Evolutionary conservation across 345 rosid genomes (phyloP).

Genomic region (Citrus mangshanensis): DNA sequence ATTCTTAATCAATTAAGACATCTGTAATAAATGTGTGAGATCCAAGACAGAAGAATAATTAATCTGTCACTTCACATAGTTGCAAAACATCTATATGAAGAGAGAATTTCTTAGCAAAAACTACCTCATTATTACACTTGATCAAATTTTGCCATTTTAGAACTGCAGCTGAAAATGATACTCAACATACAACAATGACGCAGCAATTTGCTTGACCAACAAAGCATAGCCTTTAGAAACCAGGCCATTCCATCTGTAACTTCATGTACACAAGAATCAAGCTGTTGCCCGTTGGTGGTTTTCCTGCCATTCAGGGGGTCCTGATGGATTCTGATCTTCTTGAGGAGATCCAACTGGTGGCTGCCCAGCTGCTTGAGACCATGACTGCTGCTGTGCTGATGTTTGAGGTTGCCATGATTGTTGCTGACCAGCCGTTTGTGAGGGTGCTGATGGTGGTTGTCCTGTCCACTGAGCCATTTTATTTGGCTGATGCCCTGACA

Average conservation of each 20-base stretch:
- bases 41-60: neutral
- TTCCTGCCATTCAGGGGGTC: slow-evolving; percentile 16
- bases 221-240: neutral
- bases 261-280: slow-evolving; percentile 7
- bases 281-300: slow-evolving; percentile 19
- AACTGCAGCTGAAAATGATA: neutral
- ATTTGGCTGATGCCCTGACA: neutral
- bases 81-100: neutral
- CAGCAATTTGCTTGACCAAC: neutral
- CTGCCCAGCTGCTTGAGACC: slow-evolving; percentile 6
- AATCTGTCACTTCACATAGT: neutral
- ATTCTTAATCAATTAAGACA: neutral
- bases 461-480: slow-evolving; percentile 16
- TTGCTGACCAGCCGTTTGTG: slow-evolving; percentile 26
- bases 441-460: slow-evolving; percentile 23
- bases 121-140: neutral
- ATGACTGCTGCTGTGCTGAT: slow-evolving; percentile 22
- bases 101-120: slow-evolving; percentile 2
- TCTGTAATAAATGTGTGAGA: neutral
- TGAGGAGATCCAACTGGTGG: slow-evolving; percentile 17
- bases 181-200: neutral
- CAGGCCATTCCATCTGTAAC: neutral
- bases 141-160: neutral
- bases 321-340: slow-evolving; percentile 22
- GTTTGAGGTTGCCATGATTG: slow-evolving; percentile 29